Conservation (phyloP, 306 rosid genomes). For the Ammopiptanthus mongolicus region DNA sequence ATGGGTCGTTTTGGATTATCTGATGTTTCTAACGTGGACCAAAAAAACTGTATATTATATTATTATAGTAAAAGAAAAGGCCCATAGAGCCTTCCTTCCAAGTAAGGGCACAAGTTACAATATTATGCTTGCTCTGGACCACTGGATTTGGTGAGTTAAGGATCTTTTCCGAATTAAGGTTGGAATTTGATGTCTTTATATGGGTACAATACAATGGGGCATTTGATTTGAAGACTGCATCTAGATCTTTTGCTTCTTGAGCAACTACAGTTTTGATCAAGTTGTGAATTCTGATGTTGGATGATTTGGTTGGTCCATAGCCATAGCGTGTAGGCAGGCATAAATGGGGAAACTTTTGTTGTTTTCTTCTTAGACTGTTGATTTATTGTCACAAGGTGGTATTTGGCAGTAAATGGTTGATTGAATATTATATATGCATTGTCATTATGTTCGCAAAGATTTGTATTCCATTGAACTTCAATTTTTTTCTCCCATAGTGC, state of each 20-base stretch:
- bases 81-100: constrained; percentile 11
- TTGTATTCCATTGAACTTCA: background rate
- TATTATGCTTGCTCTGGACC: constrained; percentile 6
- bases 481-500: background rate
- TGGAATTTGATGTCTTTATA: background rate
- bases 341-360: constrained; percentile 24
- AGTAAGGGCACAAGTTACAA: constrained; percentile 8
- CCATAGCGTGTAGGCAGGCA: constrained; percentile 15
- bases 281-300: background rate
- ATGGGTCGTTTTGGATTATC: constrained; percentile 22
- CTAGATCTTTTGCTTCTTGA: background rate
- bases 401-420: constrained; percentile 10
- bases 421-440: constrained; percentile 3
- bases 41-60: constrained; percentile 3
- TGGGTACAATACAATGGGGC: too few relatives aligned
- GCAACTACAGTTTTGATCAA: constrained; percentile 15
- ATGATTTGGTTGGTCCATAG: constrained; percentile 17
- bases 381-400: constrained; percentile 16
- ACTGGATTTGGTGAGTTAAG: background rate
- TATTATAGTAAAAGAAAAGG: constrained; percentile 14
- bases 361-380: constrained; percentile 9
- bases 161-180: background rate
- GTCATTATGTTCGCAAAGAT: constrained; percentile 16
- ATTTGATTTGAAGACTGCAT: background rate
- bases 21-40: constrained; percentile 18